These are phyloP conservation scores for Geotrichum carabidarum DNA, from an alignment of 1,139 yeast genomes.

Conservation along the genomic window DNA sequence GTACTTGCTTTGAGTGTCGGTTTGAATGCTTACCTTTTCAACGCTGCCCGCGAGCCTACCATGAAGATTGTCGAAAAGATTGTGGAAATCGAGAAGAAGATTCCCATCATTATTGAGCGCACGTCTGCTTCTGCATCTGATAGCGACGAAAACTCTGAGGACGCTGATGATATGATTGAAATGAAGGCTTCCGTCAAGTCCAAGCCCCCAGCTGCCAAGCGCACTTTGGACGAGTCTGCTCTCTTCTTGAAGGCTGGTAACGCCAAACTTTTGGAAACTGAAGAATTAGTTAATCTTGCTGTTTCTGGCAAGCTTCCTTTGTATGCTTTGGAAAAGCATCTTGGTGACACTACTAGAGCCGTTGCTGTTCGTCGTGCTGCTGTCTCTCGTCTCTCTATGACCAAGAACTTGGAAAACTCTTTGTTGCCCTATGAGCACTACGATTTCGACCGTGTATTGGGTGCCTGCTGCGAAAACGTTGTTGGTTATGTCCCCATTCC, in stretches of 20 bases:
- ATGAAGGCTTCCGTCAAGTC: slow-evolving; percentile 19
- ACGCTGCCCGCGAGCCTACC: slow-evolving; percentile 34
- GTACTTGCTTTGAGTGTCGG: slow-evolving; percentile 71
- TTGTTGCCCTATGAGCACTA: slow-evolving; percentile 75
- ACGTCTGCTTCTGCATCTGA: slow-evolving; percentile 24
- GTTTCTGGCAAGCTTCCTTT: slow-evolving; percentile 77
- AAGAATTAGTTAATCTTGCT: slow-evolving; percentile 69
- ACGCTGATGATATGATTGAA: slow-evolving; percentile 24
- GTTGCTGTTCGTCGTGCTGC: slow-evolving; percentile 89
- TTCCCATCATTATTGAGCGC: slow-evolving; percentile 33
- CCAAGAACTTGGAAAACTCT: slow-evolving; percentile 68
- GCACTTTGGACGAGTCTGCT: slow-evolving; percentile 57
- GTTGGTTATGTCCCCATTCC: slow-evolving; percentile 95
- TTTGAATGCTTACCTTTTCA: slow-evolving; percentile 73
- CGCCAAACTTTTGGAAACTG: slow-evolving; percentile 59
- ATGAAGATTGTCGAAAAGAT: slow-evolving; percentile 37
- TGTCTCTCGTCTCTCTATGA: slow-evolving; percentile 73
- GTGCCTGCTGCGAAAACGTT: slow-evolving; percentile 98
- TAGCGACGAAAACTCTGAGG: slow-evolving; percentile 20
- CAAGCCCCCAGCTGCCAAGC: slow-evolving; percentile 13
- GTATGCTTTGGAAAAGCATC: slow-evolving; percentile 88
- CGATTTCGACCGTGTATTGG: slow-evolving; percentile 93
- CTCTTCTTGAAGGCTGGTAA: slow-evolving; percentile 66
- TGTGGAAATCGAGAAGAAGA: slow-evolving; percentile 33
- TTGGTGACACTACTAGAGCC: slow-evolving; percentile 83